phyloP scores from a whole-genome alignment of 768 basidiomycete species.

The Suillus plorans region DNA sequence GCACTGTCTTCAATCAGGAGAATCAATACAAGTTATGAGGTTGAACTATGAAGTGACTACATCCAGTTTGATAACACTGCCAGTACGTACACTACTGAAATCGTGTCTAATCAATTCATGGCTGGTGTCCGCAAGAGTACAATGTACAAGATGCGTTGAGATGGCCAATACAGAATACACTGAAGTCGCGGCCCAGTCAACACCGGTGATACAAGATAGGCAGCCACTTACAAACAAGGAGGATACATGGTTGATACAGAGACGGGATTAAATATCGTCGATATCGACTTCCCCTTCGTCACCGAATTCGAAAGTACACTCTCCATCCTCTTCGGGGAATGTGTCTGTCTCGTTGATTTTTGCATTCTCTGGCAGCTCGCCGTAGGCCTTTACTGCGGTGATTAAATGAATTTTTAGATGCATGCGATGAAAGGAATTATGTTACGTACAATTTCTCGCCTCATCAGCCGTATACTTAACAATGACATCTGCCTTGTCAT shows the following conservation, averaged over 20 bases:
- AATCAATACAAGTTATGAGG: conserved; percentile 7
- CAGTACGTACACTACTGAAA: conserved; percentile 14
- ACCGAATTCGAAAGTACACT: conserved; percentile 88
- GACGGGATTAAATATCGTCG: conserved; percentile 70
- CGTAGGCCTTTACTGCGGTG: conserved; percentile 86
- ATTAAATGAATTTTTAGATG: conserved; percentile 11
- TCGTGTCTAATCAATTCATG: conserved; percentile 25
- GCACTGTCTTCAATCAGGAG: not conserved
- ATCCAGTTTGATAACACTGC: conserved; percentile 18
- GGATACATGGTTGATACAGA: conserved; percentile 10
- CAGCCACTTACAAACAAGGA: conserved; percentile 16
- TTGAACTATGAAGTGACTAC: conserved; percentile 5
- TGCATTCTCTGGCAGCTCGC: conserved; percentile 93
- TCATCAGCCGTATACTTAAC: conserved; percentile 99
- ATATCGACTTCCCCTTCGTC: conserved; percentile 89
- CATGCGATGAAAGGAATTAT: not conserved
- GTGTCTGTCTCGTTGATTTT: conserved; percentile 97
- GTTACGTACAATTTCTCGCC: conserved; percentile 68
- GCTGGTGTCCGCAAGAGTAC: conserved; percentile 15
- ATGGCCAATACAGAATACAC: conserved; percentile 17
- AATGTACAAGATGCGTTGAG: conserved; percentile 4
- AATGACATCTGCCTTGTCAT: conserved; percentile 98
- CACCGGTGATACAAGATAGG: not conserved
- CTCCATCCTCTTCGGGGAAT: conserved; percentile 88
- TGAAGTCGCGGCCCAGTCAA: conserved; percentile 4